Evolutionary conservation across 805 yeast genomes (phyloP), one percentile per base, ranked within the genome.

Genomic region (Starmerella apicola): DNA sequence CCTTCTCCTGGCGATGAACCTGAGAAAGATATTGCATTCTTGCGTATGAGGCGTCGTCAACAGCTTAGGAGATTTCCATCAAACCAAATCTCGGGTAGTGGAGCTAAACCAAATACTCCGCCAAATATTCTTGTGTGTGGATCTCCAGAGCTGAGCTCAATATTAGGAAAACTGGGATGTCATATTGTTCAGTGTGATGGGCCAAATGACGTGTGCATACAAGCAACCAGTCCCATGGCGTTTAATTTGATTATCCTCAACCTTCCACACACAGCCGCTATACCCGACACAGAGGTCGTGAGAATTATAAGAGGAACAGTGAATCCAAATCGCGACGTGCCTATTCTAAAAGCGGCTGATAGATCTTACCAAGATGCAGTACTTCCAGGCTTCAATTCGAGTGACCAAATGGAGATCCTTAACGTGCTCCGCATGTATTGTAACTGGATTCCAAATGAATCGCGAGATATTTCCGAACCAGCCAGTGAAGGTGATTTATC

Each of bases 191-290:
- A 81, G 2, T 80, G 82, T 5, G 65, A 76, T 0, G 76, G 76
- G 43, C 95, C 94, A 1, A 88, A 84, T 44, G 95, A 85, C 45
- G 65, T 43, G 13, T 45, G 49, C 28, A 21, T 39, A 21, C 30
- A 39, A 20, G 80, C 94, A 1, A 46, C 30, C 0, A 81, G 93
- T 27, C 78, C 77, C 38, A 81, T 83, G 16, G 78, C 75, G 54
- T 88, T 84, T 63, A 96, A 86, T 59, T 49, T 85, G 30, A 83
- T 86, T 22, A 66, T 86, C 43, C 76, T 91, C 0, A 91, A 43
- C 19, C 20, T 46, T 3, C 34, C 36, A 2, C 16, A 9, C 5
- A 15, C 34, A 5, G 31, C 47, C 19, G 23, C 41, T 8, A 33
- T 44, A 20, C 45, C 45, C 6, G 39, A 32, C 25, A 27, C 35